Conservation (phyloP, 208 protist genomes). For the Naegleria gruberi region DNA sequence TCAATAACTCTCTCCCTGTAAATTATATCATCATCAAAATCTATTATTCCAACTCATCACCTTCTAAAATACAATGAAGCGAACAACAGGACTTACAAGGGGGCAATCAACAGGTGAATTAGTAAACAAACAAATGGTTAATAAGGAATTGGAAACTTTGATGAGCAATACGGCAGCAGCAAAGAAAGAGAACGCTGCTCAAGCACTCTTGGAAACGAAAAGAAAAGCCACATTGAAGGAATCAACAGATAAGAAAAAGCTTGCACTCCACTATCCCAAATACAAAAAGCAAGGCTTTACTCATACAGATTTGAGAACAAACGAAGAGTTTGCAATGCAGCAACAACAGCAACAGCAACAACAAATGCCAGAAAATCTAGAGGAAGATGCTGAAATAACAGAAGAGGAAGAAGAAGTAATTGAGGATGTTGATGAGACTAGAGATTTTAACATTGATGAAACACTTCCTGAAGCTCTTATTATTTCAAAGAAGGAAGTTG, state of each 20-base stretch:
- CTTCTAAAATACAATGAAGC: too few relatives aligned
- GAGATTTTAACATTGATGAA: not conserved
- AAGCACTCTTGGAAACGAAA: too few relatives aligned
- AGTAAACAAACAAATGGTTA: too few relatives aligned
- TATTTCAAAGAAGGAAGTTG: slow-evolving; percentile 52
- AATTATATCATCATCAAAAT: too few relatives aligned
- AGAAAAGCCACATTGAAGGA: too few relatives aligned
- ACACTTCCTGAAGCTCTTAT: not conserved
- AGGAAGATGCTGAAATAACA: not conserved
- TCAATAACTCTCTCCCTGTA: too few relatives aligned
- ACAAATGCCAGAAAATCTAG: not conserved
- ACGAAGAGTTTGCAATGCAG: not conserved
- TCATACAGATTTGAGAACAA: not conserved
- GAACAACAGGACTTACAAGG: too few relatives aligned
- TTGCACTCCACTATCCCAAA: not conserved
- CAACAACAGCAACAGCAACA: not conserved
- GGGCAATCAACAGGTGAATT: too few relatives aligned
- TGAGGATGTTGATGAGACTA: not conserved
- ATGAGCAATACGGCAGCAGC: too few relatives aligned
- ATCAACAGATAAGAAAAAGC: not conserved
- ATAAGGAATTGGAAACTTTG: too few relatives aligned
- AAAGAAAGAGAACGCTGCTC: too few relatives aligned
- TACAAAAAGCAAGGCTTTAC: not conserved
- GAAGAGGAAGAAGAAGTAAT: not conserved
- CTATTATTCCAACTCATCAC: too few relatives aligned